A percentile compares a stretch with the other conserved stretches of the same genome.
Conservation (phyloP, 768 basidiomycete species). For the Chalciporus pseudorubinellus region DNA sequence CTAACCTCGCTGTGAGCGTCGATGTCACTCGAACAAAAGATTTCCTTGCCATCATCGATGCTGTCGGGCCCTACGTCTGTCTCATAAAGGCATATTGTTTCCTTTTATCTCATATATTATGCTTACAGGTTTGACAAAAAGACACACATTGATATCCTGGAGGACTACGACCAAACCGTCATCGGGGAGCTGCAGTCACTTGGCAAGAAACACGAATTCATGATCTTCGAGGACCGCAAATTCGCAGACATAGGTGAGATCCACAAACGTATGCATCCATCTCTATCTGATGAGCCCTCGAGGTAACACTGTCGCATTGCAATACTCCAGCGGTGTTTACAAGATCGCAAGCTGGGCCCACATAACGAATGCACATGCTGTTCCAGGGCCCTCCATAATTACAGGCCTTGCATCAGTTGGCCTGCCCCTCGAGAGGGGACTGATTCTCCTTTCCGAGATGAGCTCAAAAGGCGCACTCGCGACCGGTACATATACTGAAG, state of each 20-base stretch:
- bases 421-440: constrained; percentile 73
- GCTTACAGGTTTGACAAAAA: constrained; percentile 39
- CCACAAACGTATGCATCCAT: neutral
- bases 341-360: constrained; percentile 95
- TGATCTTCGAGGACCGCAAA: constrained; percentile 98
- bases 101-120: constrained; percentile 8
- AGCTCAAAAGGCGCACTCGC: constrained; percentile 86
- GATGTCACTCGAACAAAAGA: constrained; percentile 82
- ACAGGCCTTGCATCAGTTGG: constrained; percentile 88
- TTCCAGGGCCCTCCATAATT: constrained; percentile 94
- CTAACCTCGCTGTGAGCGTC: constrained; percentile 94
- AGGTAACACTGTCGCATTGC: constrained; percentile 96
- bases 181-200: constrained; percentile 69
- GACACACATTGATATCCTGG: constrained; percentile 96
- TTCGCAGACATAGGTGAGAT: constrained; percentile 94
- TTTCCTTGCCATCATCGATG: constrained; percentile 82
- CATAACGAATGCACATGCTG: constrained; percentile 93
- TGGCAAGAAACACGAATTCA: constrained; percentile 80
- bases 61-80: constrained; percentile 87
- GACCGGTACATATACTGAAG: constrained; percentile 76
- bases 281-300: constrained; percentile 2
- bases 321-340: constrained; percentile 91
- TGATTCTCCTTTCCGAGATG: constrained; percentile 95
- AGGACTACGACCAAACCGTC: constrained; percentile 79
- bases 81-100: constrained; percentile 76